Evolutionary conservation across 2,329 filamentous ascomycete species (phyloP), one percentile per base, ranked within the genome.

Genomic region (Fusarium scirpi): DNA sequence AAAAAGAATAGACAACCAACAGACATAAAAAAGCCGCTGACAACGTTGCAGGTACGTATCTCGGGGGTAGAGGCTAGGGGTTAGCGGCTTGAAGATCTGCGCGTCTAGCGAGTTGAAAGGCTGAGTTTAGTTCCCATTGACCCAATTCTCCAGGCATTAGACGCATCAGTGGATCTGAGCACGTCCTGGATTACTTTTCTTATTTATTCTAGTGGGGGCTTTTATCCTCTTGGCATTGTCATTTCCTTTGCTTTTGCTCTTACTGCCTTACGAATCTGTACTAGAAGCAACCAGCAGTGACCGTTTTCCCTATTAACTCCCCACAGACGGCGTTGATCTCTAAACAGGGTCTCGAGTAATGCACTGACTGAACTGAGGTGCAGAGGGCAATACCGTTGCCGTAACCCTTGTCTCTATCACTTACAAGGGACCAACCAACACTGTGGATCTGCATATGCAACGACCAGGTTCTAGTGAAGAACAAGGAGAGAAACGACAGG

Each of bases 361-460:
- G 27, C 32, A 29, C 32, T 52, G 34, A 43, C 32, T 20, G 49
- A 18, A 15, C 15, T 5, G 24, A 41, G 13, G 18, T 6, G 20
- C 4, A 20, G n/a, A 8, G 8, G 27, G 38, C 11, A 41, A 27
- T 25, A n/a, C 34, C 34, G 10, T 38, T 41, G 9, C 13, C n/a
- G 16, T 16, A 20, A 29, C 40, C 32, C 49, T 29, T 41, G 32
- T 29, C 12, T 41, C 18, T 24, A n/a, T 52, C 22, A 25, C 18
- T 20, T 52, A 27, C 49, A 52, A 41, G 49, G 49, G 32, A 27
- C 13, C n/a, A 52, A 22, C 49, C 34, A 52, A 52, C 49, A 43
- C 13, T 62, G 61, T 64, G 61, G 61, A 64, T 54, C 61, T 58
- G 49, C 44, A 64, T 45, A 64, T 58, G 59, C 38, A 49, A 40